phyloP scores from a whole-genome alignment of 1,284 basidiomycete species.

The Microbotryum lychnidis-dioicae region DNA sequence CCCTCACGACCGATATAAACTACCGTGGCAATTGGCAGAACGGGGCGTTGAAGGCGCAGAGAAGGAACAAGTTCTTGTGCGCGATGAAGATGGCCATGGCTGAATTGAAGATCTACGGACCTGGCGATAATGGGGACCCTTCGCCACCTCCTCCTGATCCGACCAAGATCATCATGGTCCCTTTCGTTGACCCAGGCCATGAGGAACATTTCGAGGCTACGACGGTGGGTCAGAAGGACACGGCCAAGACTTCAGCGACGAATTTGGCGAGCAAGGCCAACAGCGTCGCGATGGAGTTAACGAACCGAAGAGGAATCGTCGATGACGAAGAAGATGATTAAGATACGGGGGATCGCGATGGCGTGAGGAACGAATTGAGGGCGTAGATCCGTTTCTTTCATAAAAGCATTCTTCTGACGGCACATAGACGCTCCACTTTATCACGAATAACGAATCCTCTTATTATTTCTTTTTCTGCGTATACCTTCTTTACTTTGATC shows the following conservation, averaged over 20 bases:
- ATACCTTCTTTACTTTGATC: too few relatives aligned
- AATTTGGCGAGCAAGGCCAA: too few relatives aligned
- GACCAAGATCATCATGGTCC: not conserved
- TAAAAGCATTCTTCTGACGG: too few relatives aligned
- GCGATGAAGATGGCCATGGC: conserved; percentile 66
- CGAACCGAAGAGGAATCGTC: too few relatives aligned
- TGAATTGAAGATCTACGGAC: conserved; percentile 61
- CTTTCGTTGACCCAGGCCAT: not conserved
- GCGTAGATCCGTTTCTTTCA: too few relatives aligned
- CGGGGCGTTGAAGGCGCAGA: conserved; percentile 56
- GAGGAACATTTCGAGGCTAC: not conserved
- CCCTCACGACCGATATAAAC: conserved; percentile 71
- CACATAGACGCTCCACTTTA: too few relatives aligned
- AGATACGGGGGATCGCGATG: too few relatives aligned
- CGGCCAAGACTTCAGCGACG: not conserved
- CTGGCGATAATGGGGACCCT: conserved; percentile 56
- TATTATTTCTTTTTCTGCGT: too few relatives aligned
- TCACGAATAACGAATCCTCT: too few relatives aligned
- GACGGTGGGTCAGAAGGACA: not conserved
- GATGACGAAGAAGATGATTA: too few relatives aligned
- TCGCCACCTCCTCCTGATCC: conserved; percentile 44
- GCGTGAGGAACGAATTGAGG: too few relatives aligned
- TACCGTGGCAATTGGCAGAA: conserved; percentile 88
- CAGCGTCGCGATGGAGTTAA: too few relatives aligned
- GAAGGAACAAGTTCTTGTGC: conserved; percentile 86